Percentiles rank a stretch among this genome's conserved stretches.
Evolutionary conservation across 495 filamentous ascomycete species (phyloP).

Genomic region (Podospora anserina): DNA sequence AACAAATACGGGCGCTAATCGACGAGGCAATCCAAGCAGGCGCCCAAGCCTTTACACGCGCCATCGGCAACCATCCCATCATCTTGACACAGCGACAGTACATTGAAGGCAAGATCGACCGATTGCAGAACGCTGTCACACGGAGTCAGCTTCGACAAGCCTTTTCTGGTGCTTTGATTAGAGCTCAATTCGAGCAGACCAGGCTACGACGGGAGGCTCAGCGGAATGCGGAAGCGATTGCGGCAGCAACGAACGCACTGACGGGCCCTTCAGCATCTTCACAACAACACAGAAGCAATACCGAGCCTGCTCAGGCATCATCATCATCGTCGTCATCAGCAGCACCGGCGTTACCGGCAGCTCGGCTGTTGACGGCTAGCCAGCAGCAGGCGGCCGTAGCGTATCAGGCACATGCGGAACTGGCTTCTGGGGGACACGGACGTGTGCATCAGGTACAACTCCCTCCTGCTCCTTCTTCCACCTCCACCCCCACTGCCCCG

Average conservation of each 20-base stretch:
- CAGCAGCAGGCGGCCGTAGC: constrained; percentile 21
- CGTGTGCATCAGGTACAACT: constrained; percentile 30
- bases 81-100: constrained; percentile 41
- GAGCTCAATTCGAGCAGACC: constrained; percentile 44
- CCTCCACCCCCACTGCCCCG: constrained; percentile 10
- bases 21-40: constrained; percentile 45
- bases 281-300: background rate
- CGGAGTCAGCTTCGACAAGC: constrained; percentile 44
- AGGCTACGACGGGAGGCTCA: constrained; percentile 27
- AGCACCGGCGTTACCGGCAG: background rate
- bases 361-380: constrained; percentile 6
- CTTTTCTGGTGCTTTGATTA: constrained; percentile 38
- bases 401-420: constrained; percentile 26
- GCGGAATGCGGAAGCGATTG: constrained; percentile 22
- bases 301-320: background rate
- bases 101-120: constrained; percentile 43
- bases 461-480: constrained; percentile 16
- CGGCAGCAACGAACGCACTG: background rate
- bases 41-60: constrained; percentile 39
- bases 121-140: constrained; percentile 37
- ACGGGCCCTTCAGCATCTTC: constrained; percentile 4
- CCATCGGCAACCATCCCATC: constrained; percentile 42
- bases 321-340: background rate
- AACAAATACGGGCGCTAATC: constrained; percentile 39
- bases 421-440: constrained; percentile 18